Evolutionary conservation across 2,329 filamentous ascomycete species (phyloP), one percentile per base, ranked within the genome.

Genomic region (Ophiostoma ulmi): DNA sequence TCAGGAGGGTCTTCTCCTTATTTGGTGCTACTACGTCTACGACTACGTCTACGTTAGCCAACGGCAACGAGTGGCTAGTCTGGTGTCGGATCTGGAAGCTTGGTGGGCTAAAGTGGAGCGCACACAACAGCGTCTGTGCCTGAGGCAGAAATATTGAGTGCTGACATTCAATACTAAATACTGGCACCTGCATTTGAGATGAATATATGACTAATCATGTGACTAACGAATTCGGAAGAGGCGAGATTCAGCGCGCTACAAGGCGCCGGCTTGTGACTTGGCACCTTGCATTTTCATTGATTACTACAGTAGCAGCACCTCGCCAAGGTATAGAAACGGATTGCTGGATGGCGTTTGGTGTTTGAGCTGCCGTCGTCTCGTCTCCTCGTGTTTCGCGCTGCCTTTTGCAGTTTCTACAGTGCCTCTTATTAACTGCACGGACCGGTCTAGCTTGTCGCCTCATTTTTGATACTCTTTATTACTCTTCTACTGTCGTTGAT

Each of bases 51-150:
- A 48, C 44, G 52, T 26, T 58, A 58, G 52, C 52, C n/a, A 58
- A n/a, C 44, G 44, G 52, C 52, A 58, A 10, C 11, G 39, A 44
- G 52, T 58, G 52, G n/a, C 52, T 48, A 58, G 26, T 58, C 52
- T 26, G 52, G 22, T 31, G 44, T 48, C 44, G 44, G 22, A 58
- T 58, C 52, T 58, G 52, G 48, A 58, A 58, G 52, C 52, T 58
- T 58, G 52, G 52, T 14, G 52, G 52, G 52, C n/a, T 58, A 48
- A 8, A 58, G 52, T 58, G 52, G 52, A 8, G 2, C 52, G 39
- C 39, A 11, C 44, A 48, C 17, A 17, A 13, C 38, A 48, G 44
- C 44, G n/a, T 48, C 17, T 48, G 1, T 48, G 44, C 44, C 44
- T 48, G 44, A 48, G 44, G 44, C 44, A 48, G 44, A 58, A 14